Evolutionary conservation across 805 yeast genomes (phyloP), one percentile per base, ranked within the genome.

Genomic region (Yarrowia alimentaria): DNA sequence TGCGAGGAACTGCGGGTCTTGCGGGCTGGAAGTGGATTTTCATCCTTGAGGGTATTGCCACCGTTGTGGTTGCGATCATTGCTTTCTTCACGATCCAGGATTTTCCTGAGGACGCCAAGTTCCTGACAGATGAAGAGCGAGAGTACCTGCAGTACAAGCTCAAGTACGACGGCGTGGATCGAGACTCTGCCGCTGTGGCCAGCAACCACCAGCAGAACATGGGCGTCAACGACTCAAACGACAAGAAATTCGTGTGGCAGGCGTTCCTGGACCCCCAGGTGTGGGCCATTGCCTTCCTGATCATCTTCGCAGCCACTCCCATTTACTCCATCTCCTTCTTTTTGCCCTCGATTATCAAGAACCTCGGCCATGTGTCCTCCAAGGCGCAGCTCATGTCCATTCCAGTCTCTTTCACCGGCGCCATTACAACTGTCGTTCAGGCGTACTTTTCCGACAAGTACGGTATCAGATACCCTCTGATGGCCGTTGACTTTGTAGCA

Each of bases 301-400:
- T 78, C 62, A 76, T 76, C 60, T 74, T 76, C 18, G 65, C 77
- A 54, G 74, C 78, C 56, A 73, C 77, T 57, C 82, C 83, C 26
- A 67, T 80, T 21, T 78, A 78, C 56, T 78, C 81, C 37, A 77
- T 77, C 58, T 81, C 82, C 12, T 77, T 72, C 60, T 78, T 78
- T 60, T 77, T 81, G 24, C 78, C 81, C 51, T 68, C 78, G 17
- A 78, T 78, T 56, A 77, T 78, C 57, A 67, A 65, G 32, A 64
- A 71, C 50, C 65, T 78, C 69, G 81, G 81, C 20, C 70, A 80
- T 68, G 76, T 84, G 5, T 81, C 83, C 6, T 80, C 75, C 58
- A 69, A 73, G 45, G 88, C 76, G 5, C 69, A 72, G 51, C 67
- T 69, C 53, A 63, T 73, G 54, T 68, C 76, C 12, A 74, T 74